Base-by-base conservation (phyloP, 192 early-diverging fungal species). In the Coemansia sp. region DNA sequence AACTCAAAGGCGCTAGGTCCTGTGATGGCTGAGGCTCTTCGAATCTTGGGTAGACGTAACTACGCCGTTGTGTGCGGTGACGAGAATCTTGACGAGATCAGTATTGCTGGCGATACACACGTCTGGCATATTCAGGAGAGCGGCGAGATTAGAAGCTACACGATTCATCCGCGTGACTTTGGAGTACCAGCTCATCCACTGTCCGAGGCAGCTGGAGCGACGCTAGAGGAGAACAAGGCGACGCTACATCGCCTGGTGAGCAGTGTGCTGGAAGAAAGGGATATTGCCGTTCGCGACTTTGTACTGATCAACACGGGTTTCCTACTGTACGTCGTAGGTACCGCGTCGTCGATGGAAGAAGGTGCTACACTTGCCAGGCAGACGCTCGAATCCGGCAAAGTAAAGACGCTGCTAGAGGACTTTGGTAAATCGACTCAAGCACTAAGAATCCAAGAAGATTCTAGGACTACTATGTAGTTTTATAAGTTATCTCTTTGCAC, bases 31-130 rank as follows among this genome's bases (percentile, higher is more conserved):
- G 84, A 94, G 67, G 88, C 94, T 13, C 85, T 98, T 66, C 81
- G 75, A 52, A 79, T 96, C 44, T 86, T 84, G 24, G 94, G 94
- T 34, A 87, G 91, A 2, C 73, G 86, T 61, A 84, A 89, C 61
- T 93, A 90, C 38, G 90, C 95, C 84, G 93, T 98, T 20, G 94
- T 98, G 24, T 89, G 91, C 84, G 96, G 96, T 9, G 87, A 71
- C 27, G 89, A 94, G 81, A 89, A 91, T 18, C 78, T 98, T 2
- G 96, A 98, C 64, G 96, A 91, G 84, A 94, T 98, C 64, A 89
- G 90, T 65, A 92, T 94, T 52, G 90, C 90, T 41, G 93, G 95
- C 52, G 75, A 85, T 53, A 95, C 96, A 47, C 84, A 87, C 55
- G 94, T 95, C 80, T 98, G 96, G 96, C 84, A 87, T 37, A 78